phyloP scores from a whole-genome alignment of 2,329 filamentous ascomycete genomes.

The Aspergillus ustus region DNA sequence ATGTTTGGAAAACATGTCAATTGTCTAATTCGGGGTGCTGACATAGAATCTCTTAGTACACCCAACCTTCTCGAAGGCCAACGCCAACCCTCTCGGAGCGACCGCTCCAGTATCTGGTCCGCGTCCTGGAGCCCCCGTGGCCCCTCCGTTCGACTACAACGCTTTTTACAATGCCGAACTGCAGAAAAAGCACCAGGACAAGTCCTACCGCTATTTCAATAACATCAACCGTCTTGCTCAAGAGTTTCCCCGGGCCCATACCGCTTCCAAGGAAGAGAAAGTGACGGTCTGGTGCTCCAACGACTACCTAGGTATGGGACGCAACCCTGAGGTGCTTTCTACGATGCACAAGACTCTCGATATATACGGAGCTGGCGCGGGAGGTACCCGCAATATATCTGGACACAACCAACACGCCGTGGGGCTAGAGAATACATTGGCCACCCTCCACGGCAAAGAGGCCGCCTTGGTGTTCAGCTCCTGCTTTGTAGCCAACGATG shows the following conservation, averaged over 20 bases:
- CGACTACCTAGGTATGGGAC: slow-evolving; percentile 97
- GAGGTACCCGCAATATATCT: slow-evolving; percentile 95
- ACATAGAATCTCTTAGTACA: slow-evolving; percentile 21
- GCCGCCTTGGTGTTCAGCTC: slow-evolving; percentile 93
- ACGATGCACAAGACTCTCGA: slow-evolving; percentile 95
- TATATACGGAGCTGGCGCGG: slow-evolving; percentile 91
- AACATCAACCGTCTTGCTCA: slow-evolving; percentile 98
- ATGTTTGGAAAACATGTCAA: slow-evolving; percentile 23
- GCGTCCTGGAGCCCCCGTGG: slow-evolving; percentile 54
- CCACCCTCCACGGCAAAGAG: slow-evolving; percentile 89
- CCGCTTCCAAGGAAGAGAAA: slow-evolving; percentile 77
- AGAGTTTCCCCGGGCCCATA: slow-evolving; percentile 94
- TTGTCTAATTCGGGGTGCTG: neutral
- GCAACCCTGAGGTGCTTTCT: slow-evolving; percentile 83
- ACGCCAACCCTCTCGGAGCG: slow-evolving; percentile 23
- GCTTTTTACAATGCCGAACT: slow-evolving; percentile 85
- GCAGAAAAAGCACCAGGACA: slow-evolving; percentile 99
- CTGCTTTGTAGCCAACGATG: slow-evolving; percentile 98
- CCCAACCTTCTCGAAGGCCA: slow-evolving; percentile 31
- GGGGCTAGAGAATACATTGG: slow-evolving; percentile 77
- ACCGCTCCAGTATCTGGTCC: slow-evolving; percentile 42
- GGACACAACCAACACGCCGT: slow-evolving; percentile 97
- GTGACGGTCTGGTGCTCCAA: slow-evolving; percentile 99
- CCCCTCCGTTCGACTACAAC: slow-evolving; percentile 82
- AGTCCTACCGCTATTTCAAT: slow-evolving; percentile 99